These are phyloP conservation scores for Iberis amara DNA, from an alignment of 441 rosid genomes.

Conservation along the genomic window DNA sequence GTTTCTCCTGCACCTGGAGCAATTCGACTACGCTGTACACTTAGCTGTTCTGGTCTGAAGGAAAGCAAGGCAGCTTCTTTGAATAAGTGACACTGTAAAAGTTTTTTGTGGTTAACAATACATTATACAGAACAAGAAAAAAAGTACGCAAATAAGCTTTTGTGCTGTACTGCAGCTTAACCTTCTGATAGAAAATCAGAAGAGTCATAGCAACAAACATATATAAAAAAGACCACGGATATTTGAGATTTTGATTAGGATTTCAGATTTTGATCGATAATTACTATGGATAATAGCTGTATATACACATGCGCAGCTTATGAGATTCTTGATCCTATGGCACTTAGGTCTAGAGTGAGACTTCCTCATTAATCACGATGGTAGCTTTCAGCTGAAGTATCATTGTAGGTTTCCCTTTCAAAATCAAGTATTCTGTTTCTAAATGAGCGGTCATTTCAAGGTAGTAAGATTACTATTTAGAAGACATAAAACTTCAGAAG, in stretches of 20 bases:
- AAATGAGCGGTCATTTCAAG: background rate
- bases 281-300: slow-evolving; percentile 11
- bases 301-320: slow-evolving; percentile 5
- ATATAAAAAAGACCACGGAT: slow-evolving; percentile 1
- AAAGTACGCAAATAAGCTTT: slow-evolving; percentile 1
- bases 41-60: slow-evolving; percentile 32
- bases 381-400: slow-evolving; percentile 2
- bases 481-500: slow-evolving; percentile 11
- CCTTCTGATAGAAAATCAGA: slow-evolving; percentile 12
- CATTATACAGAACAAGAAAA: slow-evolving; percentile 11
- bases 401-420: slow-evolving; percentile 4
- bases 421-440: background rate
- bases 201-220: slow-evolving; percentile 9
- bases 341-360: slow-evolving; percentile 19
- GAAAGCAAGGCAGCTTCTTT: slow-evolving; percentile 35
- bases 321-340: slow-evolving; percentile 12
- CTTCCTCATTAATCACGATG: background rate
- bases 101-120: slow-evolving; percentile 16
- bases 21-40: slow-evolving; percentile 31
- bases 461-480: slow-evolving; percentile 11
- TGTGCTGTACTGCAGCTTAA: slow-evolving; percentile 11
- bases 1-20: slow-evolving; percentile 31
- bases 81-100: slow-evolving; percentile 31
- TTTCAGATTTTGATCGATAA: slow-evolving; percentile 12
- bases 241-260: slow-evolving; percentile 10